Base-by-base conservation (phyloP, 2,329 filamentous ascomycete genomes). In the Botrytis aclada region DNA sequence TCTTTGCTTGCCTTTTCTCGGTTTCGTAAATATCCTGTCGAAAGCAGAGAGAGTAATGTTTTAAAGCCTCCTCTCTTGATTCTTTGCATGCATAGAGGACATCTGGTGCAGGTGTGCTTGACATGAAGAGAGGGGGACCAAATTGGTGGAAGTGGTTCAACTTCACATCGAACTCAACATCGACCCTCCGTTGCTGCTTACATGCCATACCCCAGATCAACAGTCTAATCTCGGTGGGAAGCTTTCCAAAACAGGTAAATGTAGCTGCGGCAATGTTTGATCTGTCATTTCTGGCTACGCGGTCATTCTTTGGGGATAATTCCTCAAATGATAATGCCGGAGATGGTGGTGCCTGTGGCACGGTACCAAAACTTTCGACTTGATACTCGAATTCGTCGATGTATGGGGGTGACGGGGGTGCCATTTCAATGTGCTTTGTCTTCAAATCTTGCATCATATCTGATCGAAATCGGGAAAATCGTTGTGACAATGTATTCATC, bases 381-480 rank as follows among this genome's bases (percentile, higher is more conserved):
- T 72, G 70, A 32, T 72, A 72, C 25, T 72, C 70, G 51, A 56
- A 72, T 14, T 72, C 70, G 63, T 54, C 47, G 18, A 72, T 69
- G 32, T 67, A 72, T 20, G 22, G 51, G 39, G 70, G 70, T 39
- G 41, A 39, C 18, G 12, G 32, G 4, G 34, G n/a, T 43, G 29
- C 10, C 6, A 56, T 20, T 25, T 43, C 41, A 32, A 29, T 37
- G 22, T 60, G 43, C n/a, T n/a, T 43, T 22, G 20, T 29, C 6
- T 61, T 25, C 12, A 61, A 34, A 18, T 41, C 34, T 56, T 34
- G 37, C 51, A 29, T 34, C 25, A 34, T 14, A 67, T 67, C 34
- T 34, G 18, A 29, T 34, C 34, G 37, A 32, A 39, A 29, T 41
- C 25, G 34, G 25, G 45, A 20, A 34, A 39, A 41, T 39, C 12